Evolutionary conservation across 2,329 filamentous ascomycete genomes (phyloP), one percentile per base, ranked within the genome.

Genomic region (Fusarium sororula): DNA sequence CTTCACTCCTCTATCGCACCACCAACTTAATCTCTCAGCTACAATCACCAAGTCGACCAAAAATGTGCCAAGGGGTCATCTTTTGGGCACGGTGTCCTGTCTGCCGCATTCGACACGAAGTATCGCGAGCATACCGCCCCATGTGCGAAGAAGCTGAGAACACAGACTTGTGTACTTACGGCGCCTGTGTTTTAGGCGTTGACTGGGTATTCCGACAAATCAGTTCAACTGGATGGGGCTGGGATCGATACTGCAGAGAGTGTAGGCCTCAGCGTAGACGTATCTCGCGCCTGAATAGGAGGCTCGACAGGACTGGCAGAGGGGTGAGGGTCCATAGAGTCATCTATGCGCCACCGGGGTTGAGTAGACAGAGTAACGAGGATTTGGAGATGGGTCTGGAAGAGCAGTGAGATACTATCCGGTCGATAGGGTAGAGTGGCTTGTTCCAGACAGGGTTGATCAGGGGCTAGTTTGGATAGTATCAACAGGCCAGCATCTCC

Each of bases 31-130:
- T 7, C 7, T 53, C 32, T 26, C 13, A 22, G 13, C 32, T 37
- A 9, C 13, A 37, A 26, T 26, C n/a, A 37, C 50, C 24, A 53
- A 35, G 14, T 15, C n/a, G 18, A 26, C 10, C 53, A 51, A 15
- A 24, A 30, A 75, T 74, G 72, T 74, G 53, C 5, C 50, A 26
- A 18, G 64, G 72, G 20, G 50, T 63, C 10, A 57, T 75, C 15
- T 66, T 72, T 30, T 75, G 41, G 60, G 72, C 60, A 35, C 35
- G 20, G 20, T 74, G 72, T 30, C 72, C 72, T 18, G 55, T 38
- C 22, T 74, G 72, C 39, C 14, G 22, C 6, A 14, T 44, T 13
- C 24, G 53, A 30, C 72, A 74, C 4, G 72, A 74, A 39, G 37
- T 73, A 8, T 47, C 68, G 5, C 61, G 68, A 53, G 68, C 57